Evolutionary conservation across 2,329 filamentous ascomycete species (phyloP).

Genomic region (Beauveria rudraprayagi): DNA sequence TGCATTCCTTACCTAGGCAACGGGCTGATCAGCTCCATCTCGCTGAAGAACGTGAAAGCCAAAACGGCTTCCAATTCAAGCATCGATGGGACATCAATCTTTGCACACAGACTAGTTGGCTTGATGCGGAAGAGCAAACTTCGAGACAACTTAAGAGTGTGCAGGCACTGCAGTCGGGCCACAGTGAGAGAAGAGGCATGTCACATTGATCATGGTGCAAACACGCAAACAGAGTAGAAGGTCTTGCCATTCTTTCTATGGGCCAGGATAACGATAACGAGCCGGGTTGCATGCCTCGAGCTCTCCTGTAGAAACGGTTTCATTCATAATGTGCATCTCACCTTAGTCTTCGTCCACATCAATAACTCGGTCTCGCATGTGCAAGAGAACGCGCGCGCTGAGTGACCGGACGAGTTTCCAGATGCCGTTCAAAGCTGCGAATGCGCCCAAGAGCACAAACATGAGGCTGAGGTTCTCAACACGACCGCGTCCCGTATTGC

Average conservation of each 20-base stretch:
- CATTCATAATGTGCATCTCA: constrained; percentile 23
- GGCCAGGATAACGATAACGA: background rate
- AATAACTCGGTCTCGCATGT: constrained; percentile 69
- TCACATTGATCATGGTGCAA: background rate
- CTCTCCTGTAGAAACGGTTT: background rate
- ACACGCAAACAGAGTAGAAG: background rate
- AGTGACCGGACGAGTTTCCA: constrained; percentile 74
- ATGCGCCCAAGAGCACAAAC: constrained; percentile 70
- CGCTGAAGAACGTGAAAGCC: constrained; percentile 20
- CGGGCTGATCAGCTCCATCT: constrained; percentile 4
- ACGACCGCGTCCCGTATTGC: constrained; percentile 65
- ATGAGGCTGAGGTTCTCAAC: constrained; percentile 72
- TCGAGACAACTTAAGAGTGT: constrained; percentile 97
- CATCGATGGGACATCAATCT: constrained; percentile 51
- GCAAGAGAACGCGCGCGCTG: constrained; percentile 65
- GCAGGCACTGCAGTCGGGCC: constrained; percentile 39
- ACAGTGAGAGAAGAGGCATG: background rate
- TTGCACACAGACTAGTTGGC: constrained; percentile 96
- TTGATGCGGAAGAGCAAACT: constrained; percentile 65
- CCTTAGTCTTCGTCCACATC: constrained; percentile 62
- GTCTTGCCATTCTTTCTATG: constrained; percentile 9
- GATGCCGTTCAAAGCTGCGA: constrained; percentile 73
- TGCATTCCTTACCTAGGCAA: constrained; percentile 4
- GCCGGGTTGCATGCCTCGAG: no score
- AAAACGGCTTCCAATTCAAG: constrained; percentile 45